Base-by-base conservation (phyloP, 169 alveolate species). In the Sarcocystis neurona region DNA sequence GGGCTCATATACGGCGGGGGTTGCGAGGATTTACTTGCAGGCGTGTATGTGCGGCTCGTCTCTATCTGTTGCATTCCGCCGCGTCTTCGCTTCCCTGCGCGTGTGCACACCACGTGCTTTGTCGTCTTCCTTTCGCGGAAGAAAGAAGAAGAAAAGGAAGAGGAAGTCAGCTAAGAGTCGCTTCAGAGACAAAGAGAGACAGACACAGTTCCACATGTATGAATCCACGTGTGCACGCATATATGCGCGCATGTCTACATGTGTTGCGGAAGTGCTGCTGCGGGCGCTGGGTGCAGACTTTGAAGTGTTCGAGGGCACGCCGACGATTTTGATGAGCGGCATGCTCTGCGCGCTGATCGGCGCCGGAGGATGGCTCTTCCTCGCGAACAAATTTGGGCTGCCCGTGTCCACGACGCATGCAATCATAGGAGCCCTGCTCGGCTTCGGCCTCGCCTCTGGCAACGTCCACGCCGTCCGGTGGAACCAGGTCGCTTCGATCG, bases 351-450 rank as follows among this genome's bases (percentile, higher is more conserved):
- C 97, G 60, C 84, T 94, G 44, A 43, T 94, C 47, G 96, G 97
- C 44, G 95, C 97, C n/a, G 92, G 95, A 12, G 37, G 92, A 6
- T 96, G 97, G 97, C 92, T 96, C 66, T 86, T 94, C 44, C 63
- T 92, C 56, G 96, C 98, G 12, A 94, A 96, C 27, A 80, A 68
- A 66, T 34, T 93, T 30, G 95, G 96, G 27, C 78, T 95, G 44
- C 97, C 98, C 0, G 98, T 96, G 4, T 96, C 98, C n/a, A 96
- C 98, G 20, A 95, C 98, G 18, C 98, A 95, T 79, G 89, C 97
- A 70, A 94, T 96, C 58, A 84, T 96, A 20, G 97, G 97, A 6
- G 95, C 97, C 8, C 90, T 96, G 41, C 87, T 95, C n/a, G 97
- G 97, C 23, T 94, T 95, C 89, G 97, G 97, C 37, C 78, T 96